Conservation (phyloP, 495 filamentous ascomycete species). For the Lepidopterella palustris region DNA sequence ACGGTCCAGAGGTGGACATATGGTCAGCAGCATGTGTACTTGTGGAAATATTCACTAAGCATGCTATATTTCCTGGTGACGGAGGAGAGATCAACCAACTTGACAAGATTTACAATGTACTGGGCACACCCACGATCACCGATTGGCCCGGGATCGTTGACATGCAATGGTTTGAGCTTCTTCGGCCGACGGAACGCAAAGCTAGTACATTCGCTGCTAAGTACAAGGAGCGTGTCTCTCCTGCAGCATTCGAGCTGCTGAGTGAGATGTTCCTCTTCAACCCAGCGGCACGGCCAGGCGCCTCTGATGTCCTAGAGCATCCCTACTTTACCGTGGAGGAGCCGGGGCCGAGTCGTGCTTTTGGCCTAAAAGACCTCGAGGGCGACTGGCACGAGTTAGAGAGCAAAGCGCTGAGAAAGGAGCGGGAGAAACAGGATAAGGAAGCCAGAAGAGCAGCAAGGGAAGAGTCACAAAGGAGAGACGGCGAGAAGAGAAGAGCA, state of each 20-base stretch:
- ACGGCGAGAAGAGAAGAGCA: constrained; percentile 27
- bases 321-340: constrained; percentile 83
- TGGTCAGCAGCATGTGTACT: constrained; percentile 98
- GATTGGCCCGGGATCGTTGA: constrained; percentile 86
- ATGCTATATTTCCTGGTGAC: constrained; percentile 93
- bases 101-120: constrained; percentile 87
- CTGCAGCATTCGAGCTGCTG: constrained; percentile 77
- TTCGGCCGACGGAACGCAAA: constrained; percentile 67
- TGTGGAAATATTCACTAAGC: constrained; percentile 91
- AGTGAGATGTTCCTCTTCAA: constrained; percentile 79
- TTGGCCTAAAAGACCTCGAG: constrained; percentile 77
- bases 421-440: constrained; percentile 72
- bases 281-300: constrained; percentile 74
- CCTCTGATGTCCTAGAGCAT: constrained; percentile 79
- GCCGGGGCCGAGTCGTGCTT: constrained; percentile 67
- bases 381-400: constrained; percentile 99
- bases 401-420: constrained; percentile 87
- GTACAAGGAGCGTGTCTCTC: constrained; percentile 60
- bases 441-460: constrained; percentile 48
- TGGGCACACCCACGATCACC: constrained; percentile 76
- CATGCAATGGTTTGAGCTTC: constrained; percentile 93
- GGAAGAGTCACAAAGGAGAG: constrained; percentile 10
- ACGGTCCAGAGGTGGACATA: constrained; percentile 91
- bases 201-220: constrained; percentile 76
- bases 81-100: constrained; percentile 91